Evolutionary conservation across 805 yeast genomes (phyloP), one percentile per base, ranked within the genome.

Genomic region (Metschnikowia picachoensis): DNA sequence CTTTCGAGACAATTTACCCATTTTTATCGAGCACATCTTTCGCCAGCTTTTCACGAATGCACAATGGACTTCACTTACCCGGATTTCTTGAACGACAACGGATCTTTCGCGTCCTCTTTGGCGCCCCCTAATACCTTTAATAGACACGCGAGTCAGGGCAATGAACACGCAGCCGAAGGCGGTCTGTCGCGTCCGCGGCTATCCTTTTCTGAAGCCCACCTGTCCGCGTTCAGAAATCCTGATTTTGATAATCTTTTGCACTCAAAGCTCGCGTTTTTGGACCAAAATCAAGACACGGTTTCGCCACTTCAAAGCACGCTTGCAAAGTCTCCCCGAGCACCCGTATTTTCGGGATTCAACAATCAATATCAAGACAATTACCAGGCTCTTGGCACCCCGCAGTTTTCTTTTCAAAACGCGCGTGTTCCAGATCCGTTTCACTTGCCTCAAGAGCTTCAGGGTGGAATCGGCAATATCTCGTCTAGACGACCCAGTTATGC

Each of bases 401-500:
- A 11, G 14, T 35, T 39, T 28, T 28, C 34, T 5, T 40, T 35
- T 7, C 15, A n/a, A 15, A 37, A 40, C n/a, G 17, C 13, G 5
- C 30, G 30, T 14, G 41, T 41, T 8, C 42, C 35, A 13, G 72
- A 72, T 51, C 44, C 70, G 35, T 77, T 78, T 60, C 67, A 63
- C 49, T 64, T 82, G 42, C 87, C 87, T 0, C 46, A 68, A 6
- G 86, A 82, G 53, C 67, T 82, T 33, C 85, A 81, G 60, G 86
- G 87, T 37, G 87, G 87, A 0, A 66, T 82, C 2, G 79, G 79
- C 28, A 79, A 70, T 46, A 80, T 82, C 36, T 75, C 78, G 20
- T 78, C 85, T 10, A 74, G 94, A 64, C 76, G 94, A 64, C 89
- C 91, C 12, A 78, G 85, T 44, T 85, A 81, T 59, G 82, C 88